phyloP scores from a whole-genome alignment of 192 early-diverging fungal genomes.

The Coemansia sp. region DNA sequence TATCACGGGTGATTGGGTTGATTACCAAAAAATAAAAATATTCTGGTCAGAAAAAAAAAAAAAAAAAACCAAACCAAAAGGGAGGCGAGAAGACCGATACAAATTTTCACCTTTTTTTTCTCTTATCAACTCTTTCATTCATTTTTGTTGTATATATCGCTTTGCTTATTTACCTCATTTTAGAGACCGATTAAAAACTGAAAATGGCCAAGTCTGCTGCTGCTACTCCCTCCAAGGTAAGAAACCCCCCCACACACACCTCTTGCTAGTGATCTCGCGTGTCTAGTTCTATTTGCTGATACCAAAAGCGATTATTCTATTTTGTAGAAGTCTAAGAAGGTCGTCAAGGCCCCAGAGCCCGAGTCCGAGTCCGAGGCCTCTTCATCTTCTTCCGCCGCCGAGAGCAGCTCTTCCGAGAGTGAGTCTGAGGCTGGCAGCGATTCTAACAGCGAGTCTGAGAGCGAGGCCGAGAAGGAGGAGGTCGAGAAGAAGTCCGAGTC shows the following conservation, averaged over 20 bases:
- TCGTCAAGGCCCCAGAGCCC: constrained; percentile 12
- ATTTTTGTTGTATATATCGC: constrained; percentile 15
- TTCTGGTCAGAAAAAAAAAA: background rate
- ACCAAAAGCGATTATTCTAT: background rate
- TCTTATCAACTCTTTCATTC: background rate
- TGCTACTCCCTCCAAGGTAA: constrained; percentile 7
- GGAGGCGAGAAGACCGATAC: background rate
- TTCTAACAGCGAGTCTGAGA: constrained; percentile 48
- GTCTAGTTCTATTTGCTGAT: background rate
- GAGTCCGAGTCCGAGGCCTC: constrained; percentile 26
- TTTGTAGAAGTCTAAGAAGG: constrained; percentile 7
- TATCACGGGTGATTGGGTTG: background rate
- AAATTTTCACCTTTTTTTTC: background rate
- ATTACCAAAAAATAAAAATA: background rate
- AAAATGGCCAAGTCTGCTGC: constrained; percentile 30
- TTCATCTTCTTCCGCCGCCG: background rate
- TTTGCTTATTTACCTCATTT: background rate
- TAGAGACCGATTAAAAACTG: constrained; percentile 4
- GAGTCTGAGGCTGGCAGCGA: constrained; percentile 24
- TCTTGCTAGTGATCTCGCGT: background rate
- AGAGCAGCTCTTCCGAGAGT: constrained; percentile 12
- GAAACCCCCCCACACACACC: background rate
- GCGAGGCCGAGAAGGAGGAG: constrained; percentile 24
- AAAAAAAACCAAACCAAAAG: constrained; percentile 6
- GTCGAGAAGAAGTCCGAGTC: constrained; percentile 11